Base-by-base conservation (phyloP, 1,284 basidiomycete species). In the Tetrapyrgos nigripes region DNA sequence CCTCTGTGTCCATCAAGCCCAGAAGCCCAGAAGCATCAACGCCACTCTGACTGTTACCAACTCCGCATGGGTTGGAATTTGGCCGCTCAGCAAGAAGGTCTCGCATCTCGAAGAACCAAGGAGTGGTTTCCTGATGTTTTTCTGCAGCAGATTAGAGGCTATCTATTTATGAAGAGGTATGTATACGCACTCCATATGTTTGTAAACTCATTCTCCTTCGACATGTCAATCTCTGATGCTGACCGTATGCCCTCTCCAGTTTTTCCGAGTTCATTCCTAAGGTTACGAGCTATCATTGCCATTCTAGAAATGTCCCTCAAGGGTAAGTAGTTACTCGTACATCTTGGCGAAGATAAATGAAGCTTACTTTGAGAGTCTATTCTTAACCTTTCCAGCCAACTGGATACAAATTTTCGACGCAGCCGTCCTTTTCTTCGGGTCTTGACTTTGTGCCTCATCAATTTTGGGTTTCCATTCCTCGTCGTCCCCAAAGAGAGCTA, bases 211-310 rank as follows among this genome's bases (percentile, higher is more conserved):
- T 62, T 62, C 21, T 50, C 28, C 28, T 49, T 10, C n/a, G 14
- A 23, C 57, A 55, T 62, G 43, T 62, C 52, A 28, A 62, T 62
- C 27, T 62, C 57, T 26, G 37, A 57, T 35, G 37, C 60, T 43
- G 27, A 26, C 4, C 26, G 26, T 23, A 62, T 59, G 17, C 60
- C 57, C 40, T 17, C 57, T 44, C 60, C 60, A 4, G 60, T 62
- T 46, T 59, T 6, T 4, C 60, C 60, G 43, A 62, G 46, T n/a
- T 43, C 57, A 14, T 51, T 14, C 6, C 40, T 28, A 43, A 49
- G 28, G 17, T 58, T 24, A 10, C 44, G 44, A 31, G 57, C 55
- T 27, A 53, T 26, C 23, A 45, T 52, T 14, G 50, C 53, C 50
- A 62, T 50, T 21, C 60, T 62, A n/a, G n/a, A n/a, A n/a, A n/a